These are phyloP conservation scores for Aspergillus heteromorphus DNA, from an alignment of 495 filamentous ascomycete species.

Conservation along the genomic window DNA sequence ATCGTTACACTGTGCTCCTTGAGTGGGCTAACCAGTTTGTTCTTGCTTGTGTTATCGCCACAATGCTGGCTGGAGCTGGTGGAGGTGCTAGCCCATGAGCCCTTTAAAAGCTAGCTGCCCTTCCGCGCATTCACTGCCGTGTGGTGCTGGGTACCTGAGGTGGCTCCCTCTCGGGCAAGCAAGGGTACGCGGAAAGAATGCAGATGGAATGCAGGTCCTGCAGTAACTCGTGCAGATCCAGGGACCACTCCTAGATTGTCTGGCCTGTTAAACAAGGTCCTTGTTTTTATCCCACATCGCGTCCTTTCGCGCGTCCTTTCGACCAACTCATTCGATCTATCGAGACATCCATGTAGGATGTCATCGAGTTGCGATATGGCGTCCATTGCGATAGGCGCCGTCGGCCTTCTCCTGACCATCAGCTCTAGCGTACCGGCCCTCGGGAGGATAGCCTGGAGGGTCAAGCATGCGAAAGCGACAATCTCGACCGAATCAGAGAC, in stretches of 20 bases:
- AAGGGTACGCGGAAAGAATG: slow-evolving; percentile 5
- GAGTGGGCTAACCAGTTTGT: not conserved
- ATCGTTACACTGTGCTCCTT: not conserved
- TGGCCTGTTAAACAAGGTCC: not conserved
- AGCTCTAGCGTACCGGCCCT: slow-evolving; percentile 22
- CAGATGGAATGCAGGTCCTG: slow-evolving; percentile 2
- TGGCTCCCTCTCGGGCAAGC: not conserved
- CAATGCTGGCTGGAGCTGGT: not conserved
- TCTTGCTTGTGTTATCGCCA: not conserved
- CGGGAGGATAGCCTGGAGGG: slow-evolving; percentile 9
- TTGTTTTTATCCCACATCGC: not conserved
- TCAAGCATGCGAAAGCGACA: slow-evolving; percentile 8
- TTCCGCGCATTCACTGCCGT: not conserved
- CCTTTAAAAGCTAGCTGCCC: not conserved
- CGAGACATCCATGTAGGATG: slow-evolving; percentile 20
- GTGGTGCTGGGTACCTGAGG: not conserved
- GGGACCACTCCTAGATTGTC: not conserved
- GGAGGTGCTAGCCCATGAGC: not conserved
- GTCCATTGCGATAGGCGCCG: slow-evolving; percentile 13
- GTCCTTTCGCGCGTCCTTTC: not conserved
- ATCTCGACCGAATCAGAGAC: slow-evolving; percentile 16
- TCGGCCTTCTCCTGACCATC: slow-evolving; percentile 24
- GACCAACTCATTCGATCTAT: not conserved
- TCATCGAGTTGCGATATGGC: slow-evolving; percentile 13
- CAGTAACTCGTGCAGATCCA: not conserved